These are phyloP conservation scores for Coemansia sp. DNA, from an alignment of 192 early-diverging fungal genomes.

Conservation along the genomic window DNA sequence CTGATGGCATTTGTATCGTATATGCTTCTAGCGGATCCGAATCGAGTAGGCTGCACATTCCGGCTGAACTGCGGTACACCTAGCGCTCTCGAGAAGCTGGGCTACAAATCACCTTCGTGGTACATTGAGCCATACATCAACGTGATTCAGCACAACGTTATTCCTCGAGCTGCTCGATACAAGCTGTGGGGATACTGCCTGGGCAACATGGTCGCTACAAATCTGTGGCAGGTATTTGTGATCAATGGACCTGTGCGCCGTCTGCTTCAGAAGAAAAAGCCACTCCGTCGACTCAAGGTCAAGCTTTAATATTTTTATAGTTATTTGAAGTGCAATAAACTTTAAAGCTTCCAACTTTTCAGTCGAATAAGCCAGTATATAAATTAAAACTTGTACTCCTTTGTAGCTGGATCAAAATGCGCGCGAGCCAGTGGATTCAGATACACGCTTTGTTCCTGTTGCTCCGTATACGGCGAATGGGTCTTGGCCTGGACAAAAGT, in stretches of 20 bases:
- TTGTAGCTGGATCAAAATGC: constrained; percentile 15
- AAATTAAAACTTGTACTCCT: constrained; percentile 21
- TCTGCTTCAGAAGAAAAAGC: constrained; percentile 23
- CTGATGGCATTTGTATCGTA: constrained; percentile 54
- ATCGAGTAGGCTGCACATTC: constrained; percentile 67
- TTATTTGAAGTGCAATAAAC: no score
- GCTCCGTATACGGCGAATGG: constrained; percentile 24
- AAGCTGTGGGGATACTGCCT: constrained; percentile 58
- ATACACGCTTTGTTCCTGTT: constrained; percentile 24
- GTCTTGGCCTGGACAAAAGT: constrained; percentile 33
- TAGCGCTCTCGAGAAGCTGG: constrained; percentile 10
- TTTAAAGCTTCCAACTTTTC: no score
- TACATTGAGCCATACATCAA: constrained; percentile 50
- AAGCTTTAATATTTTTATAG: constrained; percentile 28
- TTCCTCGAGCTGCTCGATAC: constrained; percentile 54
- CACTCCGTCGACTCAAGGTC: constrained; percentile 37
- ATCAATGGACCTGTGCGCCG: constrained; percentile 55
- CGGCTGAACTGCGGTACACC: constrained; percentile 70
- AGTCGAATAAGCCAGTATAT: neutral
- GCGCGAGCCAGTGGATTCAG: constrained; percentile 34
- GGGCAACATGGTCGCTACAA: constrained; percentile 43
- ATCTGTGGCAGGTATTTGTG: constrained; percentile 54
- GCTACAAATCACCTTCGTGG: constrained; percentile 42
- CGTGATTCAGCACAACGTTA: constrained; percentile 59
- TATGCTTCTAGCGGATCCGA: constrained; percentile 67